phyloP scores from a whole-genome alignment of 768 basidiomycete species.

The Baorangia bicolor region DNA sequence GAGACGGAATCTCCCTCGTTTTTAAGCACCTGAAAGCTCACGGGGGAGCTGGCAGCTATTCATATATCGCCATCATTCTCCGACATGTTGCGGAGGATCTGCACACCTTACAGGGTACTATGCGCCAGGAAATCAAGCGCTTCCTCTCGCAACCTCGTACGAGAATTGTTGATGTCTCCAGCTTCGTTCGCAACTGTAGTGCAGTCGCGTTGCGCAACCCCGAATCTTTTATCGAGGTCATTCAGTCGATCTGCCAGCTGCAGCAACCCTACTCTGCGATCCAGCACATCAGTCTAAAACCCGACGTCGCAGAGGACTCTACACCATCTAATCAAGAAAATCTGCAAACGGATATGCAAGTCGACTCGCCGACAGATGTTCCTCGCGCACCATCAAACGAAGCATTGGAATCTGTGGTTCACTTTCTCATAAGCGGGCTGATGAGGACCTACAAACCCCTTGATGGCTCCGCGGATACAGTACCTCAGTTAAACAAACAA shows the following conservation, averaged over 20 bases:
- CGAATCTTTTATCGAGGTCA: conserved; percentile 68
- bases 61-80: conserved; percentile 84
- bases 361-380: conserved; percentile 40
- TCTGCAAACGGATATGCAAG: conserved; percentile 53
- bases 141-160: conserved; percentile 76
- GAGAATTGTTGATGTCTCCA: conserved; percentile 62
- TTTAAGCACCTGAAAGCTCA: conserved; percentile 64
- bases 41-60: conserved; percentile 66
- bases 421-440: conserved; percentile 73
- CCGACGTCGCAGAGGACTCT: conserved; percentile 28
- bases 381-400: conserved; percentile 36
- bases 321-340: conserved; percentile 9
- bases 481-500: conserved; percentile 15
- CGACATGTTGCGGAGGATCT: conserved; percentile 88
- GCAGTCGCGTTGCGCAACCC: conserved; percentile 83
- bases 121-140: conserved; percentile 80
- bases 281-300: conserved; percentile 60
- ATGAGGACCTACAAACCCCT: conserved; percentile 56
- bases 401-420: conserved; percentile 57
- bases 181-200: conserved; percentile 74
- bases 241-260: conserved; percentile 70
- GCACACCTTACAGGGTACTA: conserved; percentile 59
- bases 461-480: conserved; percentile 29
- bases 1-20: conserved; percentile 59
- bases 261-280: conserved; percentile 57